Evolutionary conservation across 73 alveolate species (phyloP).

Genomic region (Breviolum minutum): DNA sequence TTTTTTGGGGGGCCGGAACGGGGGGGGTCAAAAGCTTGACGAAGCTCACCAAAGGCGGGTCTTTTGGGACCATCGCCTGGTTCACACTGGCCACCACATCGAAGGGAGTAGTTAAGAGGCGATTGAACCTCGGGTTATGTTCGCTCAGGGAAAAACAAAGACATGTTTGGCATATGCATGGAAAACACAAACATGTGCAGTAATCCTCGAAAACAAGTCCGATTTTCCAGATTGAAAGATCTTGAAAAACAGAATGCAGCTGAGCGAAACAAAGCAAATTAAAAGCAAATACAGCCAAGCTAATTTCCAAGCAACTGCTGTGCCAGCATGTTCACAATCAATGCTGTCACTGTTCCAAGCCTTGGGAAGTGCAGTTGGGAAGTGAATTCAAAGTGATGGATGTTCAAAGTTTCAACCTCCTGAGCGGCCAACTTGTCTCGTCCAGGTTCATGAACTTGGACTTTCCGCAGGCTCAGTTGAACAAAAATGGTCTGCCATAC

Average conservation of each 20-base stretch:
- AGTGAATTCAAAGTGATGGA: not conserved
- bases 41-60: too few species aligned
- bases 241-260: too few species aligned
- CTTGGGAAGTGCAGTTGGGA: not conserved
- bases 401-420: not conserved
- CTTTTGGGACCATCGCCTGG: too few species aligned
- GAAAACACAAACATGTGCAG: too few species aligned
- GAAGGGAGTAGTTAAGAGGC: conserved; percentile 77
- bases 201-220: too few species aligned
- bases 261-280: not conserved
- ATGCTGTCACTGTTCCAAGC: conserved; percentile 69
- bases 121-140: conserved; percentile 42
- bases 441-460: conserved; percentile 34
- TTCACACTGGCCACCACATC: conserved; percentile 95
- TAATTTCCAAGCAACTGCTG: conserved; percentile 22
- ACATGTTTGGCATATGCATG: too few species aligned
- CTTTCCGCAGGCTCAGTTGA: conserved; percentile 67
- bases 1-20: too few species aligned
- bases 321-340: conserved; percentile 95
- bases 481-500: conserved; percentile 90
- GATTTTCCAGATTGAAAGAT: too few species aligned
- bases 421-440: not conserved
- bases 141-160: too few species aligned
- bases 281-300: not conserved
- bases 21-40: too few species aligned